Conservation (phyloP, 768 basidiomycete species). For the Artomyces pyxidatus region DNA sequence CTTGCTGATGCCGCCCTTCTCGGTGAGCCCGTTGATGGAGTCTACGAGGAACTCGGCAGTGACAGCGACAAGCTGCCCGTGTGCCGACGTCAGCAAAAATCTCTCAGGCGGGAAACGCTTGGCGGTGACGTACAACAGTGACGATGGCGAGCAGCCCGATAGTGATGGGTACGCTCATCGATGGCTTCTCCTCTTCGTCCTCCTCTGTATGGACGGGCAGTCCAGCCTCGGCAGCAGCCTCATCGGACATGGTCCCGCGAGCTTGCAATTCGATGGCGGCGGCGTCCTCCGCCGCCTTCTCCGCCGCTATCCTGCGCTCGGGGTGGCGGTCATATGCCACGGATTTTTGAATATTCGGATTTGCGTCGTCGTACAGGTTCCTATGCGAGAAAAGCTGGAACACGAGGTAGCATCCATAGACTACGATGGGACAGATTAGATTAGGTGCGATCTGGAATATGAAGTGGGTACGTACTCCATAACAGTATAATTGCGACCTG, state of each 20-base stretch:
- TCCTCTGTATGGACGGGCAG: slow-evolving; percentile 12
- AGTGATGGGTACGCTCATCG: slow-evolving; percentile 27
- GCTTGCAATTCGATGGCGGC: neutral
- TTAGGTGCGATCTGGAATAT: neutral
- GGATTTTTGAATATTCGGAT: neutral
- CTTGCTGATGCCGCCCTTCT: slow-evolving; percentile 44
- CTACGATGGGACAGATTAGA: slow-evolving; percentile 21
- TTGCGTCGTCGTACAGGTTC: slow-evolving; percentile 39
- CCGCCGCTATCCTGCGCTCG: neutral
- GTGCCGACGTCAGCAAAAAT: no score
- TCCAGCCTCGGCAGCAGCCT: slow-evolving; percentile 7
- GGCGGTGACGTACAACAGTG: slow-evolving; percentile 28
- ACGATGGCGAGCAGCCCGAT: slow-evolving; percentile 27
- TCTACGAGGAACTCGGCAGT: slow-evolving; percentile 64
- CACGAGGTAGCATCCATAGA: slow-evolving; percentile 42
- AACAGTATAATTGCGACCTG: slow-evolving; percentile 47
- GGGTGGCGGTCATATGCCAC: neutral
- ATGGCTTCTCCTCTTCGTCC: slow-evolving; percentile 26
- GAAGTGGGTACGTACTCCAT: slow-evolving; percentile 31
- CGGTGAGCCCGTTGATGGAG: slow-evolving; percentile 72
- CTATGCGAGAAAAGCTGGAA: slow-evolving; percentile 53
- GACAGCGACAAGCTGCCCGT: slow-evolving; percentile 35
- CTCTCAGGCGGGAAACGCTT: no score
- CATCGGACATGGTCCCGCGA: neutral
- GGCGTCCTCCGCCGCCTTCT: neutral